Evolutionary conservation across 192 early-diverging fungal species (phyloP), one percentile per base, ranked within the genome.

Genomic region (Gamsiella multidivaricata): DNA sequence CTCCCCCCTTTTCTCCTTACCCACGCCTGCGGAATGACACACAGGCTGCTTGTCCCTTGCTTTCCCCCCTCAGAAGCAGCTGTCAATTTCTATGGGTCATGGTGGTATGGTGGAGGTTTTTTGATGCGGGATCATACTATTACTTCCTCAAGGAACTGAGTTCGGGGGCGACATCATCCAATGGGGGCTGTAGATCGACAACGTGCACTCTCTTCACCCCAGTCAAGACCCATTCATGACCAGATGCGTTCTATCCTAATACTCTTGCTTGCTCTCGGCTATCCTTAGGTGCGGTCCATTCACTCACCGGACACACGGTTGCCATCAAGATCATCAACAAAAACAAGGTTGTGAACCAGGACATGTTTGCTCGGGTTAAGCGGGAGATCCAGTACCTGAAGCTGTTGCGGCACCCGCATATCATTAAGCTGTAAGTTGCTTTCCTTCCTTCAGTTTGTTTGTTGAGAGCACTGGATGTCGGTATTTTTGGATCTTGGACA

Each of bases 371-470:
- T 8, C 85, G 97, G 33, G 91, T 99, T 32, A 97, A 98, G 67
- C 90, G 97, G 54, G 97, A 99, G 87, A 97, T 99, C 82, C 96
- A 96, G 76, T 98, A 96, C 73, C 84, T 98, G 28, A 95, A 95
- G 75, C 83, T 97, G 54, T 85, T 99, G 31, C 89, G 96, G 61
- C 97, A 99, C 75, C 95, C 96, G 42, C 97, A 99, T 80, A 99
- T 98, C 65, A 98, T 98, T 82, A 99, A 99, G 85, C 86, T 99
- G 83, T 96, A 87, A 84, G 80, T 68, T 32, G 37, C 7, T 5
- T 42, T 20, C 29, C 25, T 51, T 28, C 29, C 29, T 26, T 51
- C 49, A n/a, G n/a, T 41, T 41, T 41, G 8, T 41, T 41, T 10
- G 14, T 10, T 10, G 14, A 41, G 7, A 41, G 39, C 39, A 41